Evolutionary conservation across 768 basidiomycete species (phyloP).

Genomic region (Trametes cubensis): DNA sequence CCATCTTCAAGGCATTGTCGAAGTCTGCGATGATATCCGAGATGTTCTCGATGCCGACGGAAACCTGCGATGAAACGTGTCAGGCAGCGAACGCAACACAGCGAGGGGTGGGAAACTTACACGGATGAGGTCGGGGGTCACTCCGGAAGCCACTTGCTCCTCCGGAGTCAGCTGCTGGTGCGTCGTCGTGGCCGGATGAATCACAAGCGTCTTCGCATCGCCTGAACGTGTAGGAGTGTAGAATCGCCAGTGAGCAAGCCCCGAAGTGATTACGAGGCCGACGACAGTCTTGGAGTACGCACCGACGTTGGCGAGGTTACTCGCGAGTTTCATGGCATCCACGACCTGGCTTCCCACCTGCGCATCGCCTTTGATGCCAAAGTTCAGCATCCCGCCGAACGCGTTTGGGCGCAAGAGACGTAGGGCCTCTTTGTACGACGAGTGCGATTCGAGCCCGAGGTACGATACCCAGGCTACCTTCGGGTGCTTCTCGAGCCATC

Average conservation of each 20-base stretch:
- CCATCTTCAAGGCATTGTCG: slow-evolving; percentile 39
- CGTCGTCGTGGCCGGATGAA: slow-evolving; percentile 78
- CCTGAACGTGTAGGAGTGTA: slow-evolving; percentile 35
- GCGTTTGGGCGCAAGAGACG: slow-evolving; percentile 53
- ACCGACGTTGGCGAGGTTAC: slow-evolving; percentile 78
- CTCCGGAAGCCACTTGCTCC: slow-evolving; percentile 68
- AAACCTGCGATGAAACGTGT: slow-evolving; percentile 33
- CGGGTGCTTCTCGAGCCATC: slow-evolving; percentile 64
- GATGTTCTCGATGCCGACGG: slow-evolving; percentile 46
- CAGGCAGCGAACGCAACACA: neutral
- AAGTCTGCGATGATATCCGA: slow-evolving; percentile 50
- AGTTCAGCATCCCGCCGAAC: slow-evolving; percentile 80
- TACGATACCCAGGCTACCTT: slow-evolving; percentile 81
- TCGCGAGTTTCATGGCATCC: slow-evolving; percentile 73
- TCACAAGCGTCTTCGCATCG: slow-evolving; percentile 78
- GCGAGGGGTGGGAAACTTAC: slow-evolving; percentile 42
- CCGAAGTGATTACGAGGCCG: too few relatives aligned
- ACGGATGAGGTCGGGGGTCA: slow-evolving; percentile 75
- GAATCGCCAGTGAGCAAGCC: slow-evolving; percentile 27
- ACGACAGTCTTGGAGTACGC: slow-evolving; percentile 26
- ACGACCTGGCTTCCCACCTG: slow-evolving; percentile 60
- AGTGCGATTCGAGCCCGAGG: slow-evolving; percentile 66
- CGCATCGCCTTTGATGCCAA: slow-evolving; percentile 67
- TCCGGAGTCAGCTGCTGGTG: slow-evolving; percentile 68
- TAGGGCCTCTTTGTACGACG: slow-evolving; percentile 61